phyloP scores from a whole-genome alignment of 176 grass and related monocot species.

The Calamus simplicifolius region DNA sequence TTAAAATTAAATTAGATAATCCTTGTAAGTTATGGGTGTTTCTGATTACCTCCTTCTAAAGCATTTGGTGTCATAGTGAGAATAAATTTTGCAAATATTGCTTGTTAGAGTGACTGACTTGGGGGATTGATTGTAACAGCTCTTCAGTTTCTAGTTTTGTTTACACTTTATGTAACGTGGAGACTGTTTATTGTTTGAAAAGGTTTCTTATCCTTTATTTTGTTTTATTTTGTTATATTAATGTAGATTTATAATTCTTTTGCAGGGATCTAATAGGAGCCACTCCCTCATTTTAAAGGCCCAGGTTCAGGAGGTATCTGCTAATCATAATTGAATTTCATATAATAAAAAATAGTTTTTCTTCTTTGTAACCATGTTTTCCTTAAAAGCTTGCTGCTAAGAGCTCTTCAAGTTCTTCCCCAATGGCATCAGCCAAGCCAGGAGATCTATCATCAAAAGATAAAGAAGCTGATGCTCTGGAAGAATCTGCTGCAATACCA shows the following conservation, averaged over 20 bases:
- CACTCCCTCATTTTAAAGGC: constrained; percentile 29
- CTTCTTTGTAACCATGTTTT: constrained; percentile 1
- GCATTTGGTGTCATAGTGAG: too few species aligned
- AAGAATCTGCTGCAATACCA: constrained; percentile 16
- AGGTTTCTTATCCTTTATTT: too few species aligned
- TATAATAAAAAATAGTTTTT: not conserved
- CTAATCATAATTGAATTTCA: constrained; percentile 8
- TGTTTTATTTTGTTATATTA: not conserved
- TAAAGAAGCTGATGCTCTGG: not conserved
- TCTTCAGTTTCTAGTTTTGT: too few species aligned
- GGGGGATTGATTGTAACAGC: too few species aligned
- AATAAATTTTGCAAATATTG: too few species aligned
- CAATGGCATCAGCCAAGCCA: constrained; percentile 7
- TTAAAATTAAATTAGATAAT: too few species aligned
- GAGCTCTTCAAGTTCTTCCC: constrained; percentile 24
- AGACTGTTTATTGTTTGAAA: not conserved
- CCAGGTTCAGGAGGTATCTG: constrained; percentile 25
- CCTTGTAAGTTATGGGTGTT: too few species aligned
- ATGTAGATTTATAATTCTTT: constrained; percentile 9
- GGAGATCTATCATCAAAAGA: constrained; percentile 11
- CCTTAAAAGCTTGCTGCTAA: constrained; percentile 27
- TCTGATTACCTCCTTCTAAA: too few species aligned
- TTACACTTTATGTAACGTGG: not conserved
- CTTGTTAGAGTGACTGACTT: too few species aligned
- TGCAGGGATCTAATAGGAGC: constrained; percentile 20